Conservation (phyloP, 179 eudicot genomes). For the Vitellaria paradoxa region DNA sequence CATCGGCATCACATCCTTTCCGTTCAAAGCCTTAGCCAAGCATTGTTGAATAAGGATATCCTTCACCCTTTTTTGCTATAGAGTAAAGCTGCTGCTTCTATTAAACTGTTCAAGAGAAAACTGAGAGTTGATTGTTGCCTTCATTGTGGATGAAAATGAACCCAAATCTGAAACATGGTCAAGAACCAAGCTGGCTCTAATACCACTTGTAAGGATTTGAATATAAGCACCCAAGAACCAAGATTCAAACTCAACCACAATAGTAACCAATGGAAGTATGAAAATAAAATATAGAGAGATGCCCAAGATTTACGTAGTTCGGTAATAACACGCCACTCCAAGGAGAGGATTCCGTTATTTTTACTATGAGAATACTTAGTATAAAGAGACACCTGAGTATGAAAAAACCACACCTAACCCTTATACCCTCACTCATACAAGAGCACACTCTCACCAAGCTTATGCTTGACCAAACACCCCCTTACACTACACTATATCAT, state of each 20-base stretch:
- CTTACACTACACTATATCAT: too few species aligned
- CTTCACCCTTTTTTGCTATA: not conserved
- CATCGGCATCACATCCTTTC: not conserved
- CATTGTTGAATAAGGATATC: not conserved
- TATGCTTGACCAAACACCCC: too few species aligned
- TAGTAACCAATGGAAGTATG: too few species aligned
- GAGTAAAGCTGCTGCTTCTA: not conserved
- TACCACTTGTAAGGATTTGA: not conserved
- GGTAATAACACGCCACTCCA: too few species aligned
- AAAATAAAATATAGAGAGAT: not conserved
- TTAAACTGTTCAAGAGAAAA: not conserved
- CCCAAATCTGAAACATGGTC: not conserved
- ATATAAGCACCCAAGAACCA: not conserved
- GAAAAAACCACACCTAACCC: not conserved
- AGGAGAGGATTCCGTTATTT: not conserved
- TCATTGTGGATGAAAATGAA: not conserved
- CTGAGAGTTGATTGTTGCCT: not conserved
- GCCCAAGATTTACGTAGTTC: not conserved
- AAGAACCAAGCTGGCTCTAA: not conserved
- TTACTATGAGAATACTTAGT: not conserved
- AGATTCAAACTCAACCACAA: not conserved
- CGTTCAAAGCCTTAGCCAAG: not conserved
- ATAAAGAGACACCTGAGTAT: not conserved
- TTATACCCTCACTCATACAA: not conserved
- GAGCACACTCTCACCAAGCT: too few species aligned